Base-by-base conservation (phyloP, 352 stramenopile genomes). In the Phytophthora fragariae region DNA sequence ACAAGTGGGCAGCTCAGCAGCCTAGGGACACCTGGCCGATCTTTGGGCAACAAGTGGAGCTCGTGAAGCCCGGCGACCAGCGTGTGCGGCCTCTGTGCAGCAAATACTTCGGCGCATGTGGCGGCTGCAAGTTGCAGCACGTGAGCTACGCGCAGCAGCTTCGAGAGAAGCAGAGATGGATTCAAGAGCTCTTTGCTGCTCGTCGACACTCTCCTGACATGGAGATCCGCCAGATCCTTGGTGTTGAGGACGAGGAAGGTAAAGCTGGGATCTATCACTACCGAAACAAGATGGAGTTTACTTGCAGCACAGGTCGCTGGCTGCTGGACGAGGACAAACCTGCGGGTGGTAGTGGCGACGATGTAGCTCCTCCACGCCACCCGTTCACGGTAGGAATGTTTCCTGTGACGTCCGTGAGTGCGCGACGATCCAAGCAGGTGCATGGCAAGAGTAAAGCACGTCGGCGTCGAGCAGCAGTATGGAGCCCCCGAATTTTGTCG, bases 271-370 rank as follows among this genome's bases (percentile, higher is more conserved):
- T 80, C 10, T 88, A 85, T 53, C 62, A 82, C 41, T 95, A 95
- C 68, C 84, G 88, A 62, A 95, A 93, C 78, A 95, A 95, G 67
- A 93, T 92, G 78, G 88, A 95, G 68, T 95, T 95, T 63, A 93
- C 88, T 8, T 93, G 86, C 62, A 93, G 83, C 63, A 88, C 86
- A 3, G 83, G 83, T n/a, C 84, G 86, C 0, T 93, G 88, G 88
- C 65, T 92, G 24, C 65, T 92, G 27, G 66, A 82, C 4, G 75
- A 64, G 15, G 85, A 94, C 68, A 81, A 81, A 37, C 27, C n/a
- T 10, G 7, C 35, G 31, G 37, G 68, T 4, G 47, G 70, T 31
- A 47, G n/a, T n/a, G 53, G 14, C 1, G 49, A 24, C 11, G 55
- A 57, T 5, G 21, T 50, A 3, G 50, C 50, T 21, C 19, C 53